Conservation (phyloP, 352 stramenopile genomes). For the Phytopythium chamaehyphon region DNA sequence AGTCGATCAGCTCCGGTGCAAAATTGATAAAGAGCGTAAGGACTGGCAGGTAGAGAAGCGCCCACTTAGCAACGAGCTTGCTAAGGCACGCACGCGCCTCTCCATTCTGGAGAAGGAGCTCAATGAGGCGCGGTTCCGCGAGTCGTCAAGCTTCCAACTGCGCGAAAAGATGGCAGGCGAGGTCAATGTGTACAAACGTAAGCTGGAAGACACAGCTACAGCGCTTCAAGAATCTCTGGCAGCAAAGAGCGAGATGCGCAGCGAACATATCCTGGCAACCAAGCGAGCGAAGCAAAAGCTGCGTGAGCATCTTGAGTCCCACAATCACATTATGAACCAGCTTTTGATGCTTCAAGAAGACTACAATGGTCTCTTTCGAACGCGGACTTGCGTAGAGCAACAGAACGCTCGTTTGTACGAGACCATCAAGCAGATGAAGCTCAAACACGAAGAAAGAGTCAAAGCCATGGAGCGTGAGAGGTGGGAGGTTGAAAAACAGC, state of each 20-base stretch:
- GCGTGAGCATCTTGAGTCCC: conserved; percentile 37
- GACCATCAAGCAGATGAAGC: conserved; percentile 40
- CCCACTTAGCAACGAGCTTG: conserved; percentile 49
- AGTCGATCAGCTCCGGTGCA: conserved; percentile 61
- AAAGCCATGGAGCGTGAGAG: conserved; percentile 48
- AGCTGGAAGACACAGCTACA: conserved; percentile 42
- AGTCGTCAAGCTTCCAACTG: conserved; percentile 58
- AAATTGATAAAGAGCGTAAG: conserved; percentile 64
- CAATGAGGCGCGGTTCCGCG: conserved; percentile 50
- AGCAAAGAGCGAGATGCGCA: conserved; percentile 41
- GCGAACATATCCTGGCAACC: conserved; percentile 37
- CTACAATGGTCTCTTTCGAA: conserved; percentile 59
- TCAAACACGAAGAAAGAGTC: conserved; percentile 35
- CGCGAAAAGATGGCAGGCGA: conserved; percentile 68
- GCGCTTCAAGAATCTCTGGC: conserved; percentile 48
- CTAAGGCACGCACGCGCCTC: conserved; percentile 40
- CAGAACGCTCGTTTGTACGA: conserved; percentile 48
- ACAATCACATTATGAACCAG: conserved; percentile 51
- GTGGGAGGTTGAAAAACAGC: conserved; percentile 61
- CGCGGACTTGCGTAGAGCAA: conserved; percentile 27
- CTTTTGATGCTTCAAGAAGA: conserved; percentile 67
- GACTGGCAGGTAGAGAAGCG: conserved; percentile 54
- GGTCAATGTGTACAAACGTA: conserved; percentile 44
- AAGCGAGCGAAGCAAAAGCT: conserved; percentile 67
- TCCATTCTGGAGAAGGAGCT: conserved; percentile 68